Percentiles rank a stretch among this genome's conserved stretches.
Conservation (phyloP, 495 filamentous ascomycete species). For the Aspergillus avenaceus region DNA sequence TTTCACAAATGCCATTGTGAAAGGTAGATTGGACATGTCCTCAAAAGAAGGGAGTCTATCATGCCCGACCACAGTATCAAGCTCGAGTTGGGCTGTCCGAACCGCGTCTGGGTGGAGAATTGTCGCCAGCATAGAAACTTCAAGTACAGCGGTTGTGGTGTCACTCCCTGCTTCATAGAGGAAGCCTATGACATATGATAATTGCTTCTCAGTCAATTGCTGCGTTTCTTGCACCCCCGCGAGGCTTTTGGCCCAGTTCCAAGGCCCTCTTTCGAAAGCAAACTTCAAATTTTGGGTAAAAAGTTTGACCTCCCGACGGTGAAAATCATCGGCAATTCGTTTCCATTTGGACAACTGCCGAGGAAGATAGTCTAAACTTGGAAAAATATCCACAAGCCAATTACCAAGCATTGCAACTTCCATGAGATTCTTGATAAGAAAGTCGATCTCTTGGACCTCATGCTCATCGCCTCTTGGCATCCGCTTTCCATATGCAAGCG, state of each 20-base stretch:
- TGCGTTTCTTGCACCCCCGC: constrained; percentile 4
- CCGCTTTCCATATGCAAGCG: constrained; percentile 26
- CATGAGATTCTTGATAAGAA: constrained; percentile 13
- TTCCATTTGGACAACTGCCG: constrained; percentile 26
- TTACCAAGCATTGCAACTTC: constrained; percentile 12
- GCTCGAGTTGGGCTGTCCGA: constrained; percentile 46
- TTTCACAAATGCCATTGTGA: constrained; percentile 29
- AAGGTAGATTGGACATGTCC: constrained; percentile 23
- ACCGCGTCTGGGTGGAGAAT: constrained; percentile 34
- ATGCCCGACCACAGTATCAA: constrained; percentile 19
- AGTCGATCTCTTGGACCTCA: constrained; percentile 5
- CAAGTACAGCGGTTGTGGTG: constrained; percentile 28
- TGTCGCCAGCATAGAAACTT: constrained; percentile 35
- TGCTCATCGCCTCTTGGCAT: constrained; percentile 18
- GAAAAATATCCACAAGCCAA: constrained; percentile 30
- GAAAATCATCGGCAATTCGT: constrained; percentile 2
- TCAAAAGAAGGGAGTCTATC: constrained; percentile 16
- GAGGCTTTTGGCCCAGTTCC: constrained; percentile 26
- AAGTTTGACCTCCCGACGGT: constrained; percentile 9
- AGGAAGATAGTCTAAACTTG: constrained; percentile 25
- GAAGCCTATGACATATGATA: constrained; percentile 32
- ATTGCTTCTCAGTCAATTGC: constrained; percentile 20
- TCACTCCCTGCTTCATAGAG: constrained; percentile 34
- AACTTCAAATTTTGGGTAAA: constrained; percentile 10
- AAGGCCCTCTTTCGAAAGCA: constrained; percentile 5